Evolutionary conservation across 2,329 filamentous ascomycete species (phyloP), one percentile per base, ranked within the genome.

Genomic region (Ophiostoma tasmaniense): DNA sequence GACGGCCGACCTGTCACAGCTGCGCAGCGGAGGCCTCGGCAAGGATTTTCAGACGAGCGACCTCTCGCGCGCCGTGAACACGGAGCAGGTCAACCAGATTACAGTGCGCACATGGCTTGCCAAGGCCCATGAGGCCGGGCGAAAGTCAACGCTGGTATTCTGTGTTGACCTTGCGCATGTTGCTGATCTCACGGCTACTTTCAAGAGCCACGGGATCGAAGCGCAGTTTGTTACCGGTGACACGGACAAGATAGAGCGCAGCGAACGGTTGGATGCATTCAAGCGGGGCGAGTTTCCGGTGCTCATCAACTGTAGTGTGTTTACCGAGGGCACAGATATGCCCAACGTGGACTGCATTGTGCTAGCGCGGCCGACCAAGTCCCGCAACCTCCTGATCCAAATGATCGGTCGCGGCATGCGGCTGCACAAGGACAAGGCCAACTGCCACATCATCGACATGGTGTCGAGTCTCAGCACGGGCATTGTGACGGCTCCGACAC

Each of bases 381-480:
- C 95, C 20, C 88, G 91, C n/a, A 98, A 97, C 74, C 81, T 99
- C 2, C 85, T 99, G 1, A 88, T 98, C 0, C 95, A 99, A 78
- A 99, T 99, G 95, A 97, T 99, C 71, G 95, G 95, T 0, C 86
- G 95, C 74, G 95, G 95, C 4, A 91, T 99, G 87, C 87, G 95
- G 59, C 80, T 97, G 52, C 85, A 92, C 76, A 82, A 88, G 0
- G 90, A 86, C 14, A 99, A 99, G 78, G 81, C 88, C 52, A 87
- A 98, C 75, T 99, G 95, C 74, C 95, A 98, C 77, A 84, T 99
- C 70, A 96, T 99, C 75, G 95, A 99, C 78, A 93, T 99, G 87
- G 95, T 98, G 0, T 90, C 93, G 0, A 92, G 89, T 50, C 81
- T 98, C 28, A 87, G 89, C 67, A 90, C 89, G 0, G 95, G 95